phyloP scores from a whole-genome alignment of 2,329 filamentous ascomycete species.

The Xylaria polymorpha region DNA sequence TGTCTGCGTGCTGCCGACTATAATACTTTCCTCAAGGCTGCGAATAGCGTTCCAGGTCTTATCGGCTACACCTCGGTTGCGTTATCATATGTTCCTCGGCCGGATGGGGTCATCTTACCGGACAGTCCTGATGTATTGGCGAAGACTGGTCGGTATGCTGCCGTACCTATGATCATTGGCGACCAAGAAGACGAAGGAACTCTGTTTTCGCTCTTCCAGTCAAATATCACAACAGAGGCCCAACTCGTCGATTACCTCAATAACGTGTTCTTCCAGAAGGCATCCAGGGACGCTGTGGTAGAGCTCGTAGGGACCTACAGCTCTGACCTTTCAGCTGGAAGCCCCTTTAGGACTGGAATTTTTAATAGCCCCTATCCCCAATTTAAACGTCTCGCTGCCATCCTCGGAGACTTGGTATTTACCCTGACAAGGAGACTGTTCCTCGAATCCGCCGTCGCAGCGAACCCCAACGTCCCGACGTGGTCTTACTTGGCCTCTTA shows the following conservation, averaged over 20 bases:
- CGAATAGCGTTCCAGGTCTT: constrained; percentile 76
- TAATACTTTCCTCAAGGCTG: constrained; percentile 70
- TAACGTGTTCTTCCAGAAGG: constrained; percentile 63
- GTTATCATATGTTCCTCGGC: constrained; percentile 79
- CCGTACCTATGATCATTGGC: constrained; percentile 74
- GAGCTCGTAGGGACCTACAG: constrained; percentile 72
- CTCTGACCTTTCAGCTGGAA: constrained; percentile 66
- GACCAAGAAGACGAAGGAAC: constrained; percentile 86
- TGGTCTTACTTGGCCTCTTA: constrained; percentile 85
- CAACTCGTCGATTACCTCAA: constrained; percentile 73
- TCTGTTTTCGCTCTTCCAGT: constrained; percentile 76
- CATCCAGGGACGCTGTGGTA: constrained; percentile 62
- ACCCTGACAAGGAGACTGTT: constrained; percentile 76
- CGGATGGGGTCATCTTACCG: constrained; percentile 72
- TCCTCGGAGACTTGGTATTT: constrained; percentile 81
- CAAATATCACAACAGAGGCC: constrained; percentile 71
- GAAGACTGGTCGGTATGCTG: constrained; percentile 63
- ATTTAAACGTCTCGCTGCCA: constrained; percentile 80
- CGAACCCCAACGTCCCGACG: constrained; percentile 67
- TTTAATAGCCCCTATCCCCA: constrained; percentile 80
- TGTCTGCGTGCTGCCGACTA: constrained; percentile 74
- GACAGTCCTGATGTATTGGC: constrained; percentile 71
- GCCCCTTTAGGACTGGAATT: constrained; percentile 75
- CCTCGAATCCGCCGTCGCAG: constrained; percentile 59
- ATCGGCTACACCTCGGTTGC: constrained; percentile 75